Evolutionary conservation across 2,329 filamentous ascomycete species (phyloP).

Genomic region (Penicillium carneum): DNA sequence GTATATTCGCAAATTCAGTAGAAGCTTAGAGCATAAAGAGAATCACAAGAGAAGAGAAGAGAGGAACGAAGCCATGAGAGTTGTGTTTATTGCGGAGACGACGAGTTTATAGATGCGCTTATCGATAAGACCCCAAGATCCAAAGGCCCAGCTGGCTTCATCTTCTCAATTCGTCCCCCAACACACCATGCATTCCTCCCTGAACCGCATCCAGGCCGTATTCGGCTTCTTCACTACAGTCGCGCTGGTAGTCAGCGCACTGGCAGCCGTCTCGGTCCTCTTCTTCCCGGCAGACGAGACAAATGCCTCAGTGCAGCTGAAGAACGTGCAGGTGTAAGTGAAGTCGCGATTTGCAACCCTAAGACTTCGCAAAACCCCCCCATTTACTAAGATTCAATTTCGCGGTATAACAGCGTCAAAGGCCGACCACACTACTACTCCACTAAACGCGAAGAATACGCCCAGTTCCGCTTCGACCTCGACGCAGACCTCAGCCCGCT

Average conservation of each 20-base stretch:
- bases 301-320: constrained; percentile 59
- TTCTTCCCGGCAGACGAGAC: constrained; percentile 60
- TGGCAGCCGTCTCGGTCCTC: constrained; percentile 83
- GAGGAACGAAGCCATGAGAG: neutral
- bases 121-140: constrained; percentile 37
- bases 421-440: constrained; percentile 97
- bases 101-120: constrained; percentile 15
- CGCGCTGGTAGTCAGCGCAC: constrained; percentile 76
- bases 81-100: neutral
- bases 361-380: neutral
- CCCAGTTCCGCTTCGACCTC: constrained; percentile 89
- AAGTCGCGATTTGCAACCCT: neutral
- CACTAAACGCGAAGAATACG: constrained; percentile 91
- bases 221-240: constrained; percentile 99
- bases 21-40: neutral
- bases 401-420: constrained; percentile 67
- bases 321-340: constrained; percentile 82
- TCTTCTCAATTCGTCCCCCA: constrained; percentile 22
- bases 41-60: neutral
- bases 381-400: neutral
- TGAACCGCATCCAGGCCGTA: constrained; percentile 86
- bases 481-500: constrained; percentile 90
- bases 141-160: constrained; percentile 41
- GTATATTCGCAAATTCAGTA: too few relatives aligned
- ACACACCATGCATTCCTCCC: constrained; percentile 78